phyloP scores from a whole-genome alignment of 768 basidiomycete species.

The Mycena olivaceomarginata region DNA sequence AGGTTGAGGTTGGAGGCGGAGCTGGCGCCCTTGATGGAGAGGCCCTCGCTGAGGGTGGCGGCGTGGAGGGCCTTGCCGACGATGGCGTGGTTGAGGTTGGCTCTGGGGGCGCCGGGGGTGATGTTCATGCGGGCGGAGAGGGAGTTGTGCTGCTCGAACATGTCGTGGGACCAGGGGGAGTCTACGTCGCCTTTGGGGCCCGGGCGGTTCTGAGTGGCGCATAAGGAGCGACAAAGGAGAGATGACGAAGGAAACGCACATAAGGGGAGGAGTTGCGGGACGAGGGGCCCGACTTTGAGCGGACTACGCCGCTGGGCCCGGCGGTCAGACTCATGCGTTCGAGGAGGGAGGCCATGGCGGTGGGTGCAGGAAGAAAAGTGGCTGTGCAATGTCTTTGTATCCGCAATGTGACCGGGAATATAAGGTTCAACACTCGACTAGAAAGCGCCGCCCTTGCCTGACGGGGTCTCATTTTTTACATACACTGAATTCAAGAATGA shows the following conservation, averaged over 20 bases:
- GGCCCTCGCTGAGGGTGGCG: conserved; percentile 64
- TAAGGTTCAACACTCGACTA: no score
- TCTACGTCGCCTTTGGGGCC: conserved; percentile 82
- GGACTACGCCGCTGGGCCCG: conserved; percentile 65
- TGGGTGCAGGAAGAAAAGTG: background rate
- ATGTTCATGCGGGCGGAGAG: conserved; percentile 75
- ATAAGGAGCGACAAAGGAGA: conserved; percentile 44
- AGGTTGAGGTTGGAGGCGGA: conserved; percentile 72
- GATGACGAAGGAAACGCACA: conserved; percentile 60
- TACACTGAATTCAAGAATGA: no score
- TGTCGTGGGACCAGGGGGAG: conserved; percentile 82
- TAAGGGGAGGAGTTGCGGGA: conserved; percentile 69
- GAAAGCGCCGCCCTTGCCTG: no score
- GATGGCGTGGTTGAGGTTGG: conserved; percentile 66
- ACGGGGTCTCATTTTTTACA: no score
- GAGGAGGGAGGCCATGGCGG: conserved; percentile 73
- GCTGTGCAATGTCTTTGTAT: no score
- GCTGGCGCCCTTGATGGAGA: conserved; percentile 85
- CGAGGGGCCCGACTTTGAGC: conserved; percentile 60
- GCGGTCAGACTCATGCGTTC: conserved; percentile 73
- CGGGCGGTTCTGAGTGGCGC: conserved; percentile 64
- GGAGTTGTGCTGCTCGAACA: conserved; percentile 77
- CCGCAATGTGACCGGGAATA: no score
- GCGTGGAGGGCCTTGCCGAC: conserved; percentile 80
- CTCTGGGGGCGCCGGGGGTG: conserved; percentile 67